A percentile compares a stretch with the other conserved stretches of the same genome.
Conservation (phyloP, 306 rosid species). For the Cicer pinnatifidum region DNA sequence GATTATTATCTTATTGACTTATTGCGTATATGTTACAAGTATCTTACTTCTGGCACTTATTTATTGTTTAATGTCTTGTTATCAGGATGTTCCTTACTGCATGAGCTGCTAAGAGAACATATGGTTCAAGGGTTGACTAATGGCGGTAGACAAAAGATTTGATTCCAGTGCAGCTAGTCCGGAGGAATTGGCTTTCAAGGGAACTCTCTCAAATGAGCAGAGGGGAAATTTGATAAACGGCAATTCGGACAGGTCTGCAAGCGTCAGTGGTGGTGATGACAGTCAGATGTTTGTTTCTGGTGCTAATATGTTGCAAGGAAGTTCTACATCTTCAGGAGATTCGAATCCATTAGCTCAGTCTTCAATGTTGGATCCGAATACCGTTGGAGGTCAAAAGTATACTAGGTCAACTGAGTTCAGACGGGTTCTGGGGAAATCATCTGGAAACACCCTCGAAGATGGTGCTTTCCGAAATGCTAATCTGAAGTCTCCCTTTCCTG, state of each 20-base stretch:
- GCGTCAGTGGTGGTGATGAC: conserved; percentile 62
- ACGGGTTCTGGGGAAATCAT: conserved; percentile 62
- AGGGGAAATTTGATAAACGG: conserved; percentile 54
- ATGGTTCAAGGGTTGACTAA: conserved; percentile 49
- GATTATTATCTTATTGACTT: conserved; percentile 38
- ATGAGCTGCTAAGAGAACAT: conserved; percentile 36
- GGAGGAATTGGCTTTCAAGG: conserved; percentile 58
- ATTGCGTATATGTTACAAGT: conserved; percentile 26
- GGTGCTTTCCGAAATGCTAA: conserved; percentile 66
- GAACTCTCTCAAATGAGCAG: conserved; percentile 59
- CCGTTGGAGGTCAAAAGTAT: conserved; percentile 60
- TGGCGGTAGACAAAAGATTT: conserved; percentile 75
- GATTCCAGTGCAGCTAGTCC: conserved; percentile 60
- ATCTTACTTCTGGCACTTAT: conserved; percentile 8
- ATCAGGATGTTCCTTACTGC: conserved; percentile 38
- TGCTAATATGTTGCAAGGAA: conserved; percentile 57
- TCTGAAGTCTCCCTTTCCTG: conserved; percentile 60
- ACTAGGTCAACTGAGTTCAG: conserved; percentile 61
- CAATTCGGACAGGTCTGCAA: conserved; percentile 67
- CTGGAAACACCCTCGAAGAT: conserved; percentile 67
- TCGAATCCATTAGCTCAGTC: conserved; percentile 58
- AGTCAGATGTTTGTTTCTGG: conserved; percentile 55
- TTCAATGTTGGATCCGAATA: conserved; percentile 63
- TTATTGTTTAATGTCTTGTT: conserved; percentile 50
- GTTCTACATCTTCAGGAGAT: conserved; percentile 54